Evolutionary conservation across 495 filamentous ascomycete genomes (phyloP).

Genomic region (Barbatosphaeria neglecta): DNA sequence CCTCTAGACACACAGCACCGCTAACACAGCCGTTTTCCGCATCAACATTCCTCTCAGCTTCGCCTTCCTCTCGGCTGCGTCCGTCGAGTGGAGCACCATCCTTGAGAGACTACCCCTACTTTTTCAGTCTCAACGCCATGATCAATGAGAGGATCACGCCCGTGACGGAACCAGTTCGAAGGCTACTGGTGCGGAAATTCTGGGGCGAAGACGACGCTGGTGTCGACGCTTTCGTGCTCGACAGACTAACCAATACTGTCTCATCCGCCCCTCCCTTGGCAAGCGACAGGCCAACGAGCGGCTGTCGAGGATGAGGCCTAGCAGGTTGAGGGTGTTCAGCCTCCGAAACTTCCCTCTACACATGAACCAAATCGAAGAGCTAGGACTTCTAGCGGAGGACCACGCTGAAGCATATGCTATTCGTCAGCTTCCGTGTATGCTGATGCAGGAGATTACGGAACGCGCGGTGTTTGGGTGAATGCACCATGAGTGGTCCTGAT

Average conservation of each 20-base stretch:
- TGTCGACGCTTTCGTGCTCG: constrained; percentile 14
- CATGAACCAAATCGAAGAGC: constrained; percentile 32
- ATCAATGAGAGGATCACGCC: constrained; percentile 29
- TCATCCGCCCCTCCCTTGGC: constrained; percentile 36
- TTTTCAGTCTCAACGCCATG: constrained; percentile 23
- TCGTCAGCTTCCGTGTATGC: no score
- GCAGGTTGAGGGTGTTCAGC: constrained; percentile 14
- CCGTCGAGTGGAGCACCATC: constrained; percentile 2
- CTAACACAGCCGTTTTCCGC: neutral
- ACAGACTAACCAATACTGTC: constrained; percentile 26
- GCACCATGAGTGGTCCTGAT: no score
- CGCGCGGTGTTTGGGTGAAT: no score
- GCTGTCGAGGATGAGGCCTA: neutral
- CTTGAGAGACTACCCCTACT: constrained; percentile 6
- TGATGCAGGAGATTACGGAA: no score
- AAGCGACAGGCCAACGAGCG: constrained; percentile 7
- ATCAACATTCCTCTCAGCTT: constrained; percentile 5
- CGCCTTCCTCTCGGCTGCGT: neutral
- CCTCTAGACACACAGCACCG: neutral
- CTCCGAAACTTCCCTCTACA: constrained; percentile 39
- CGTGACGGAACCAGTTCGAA: constrained; percentile 12
- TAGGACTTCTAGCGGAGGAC: constrained; percentile 14
- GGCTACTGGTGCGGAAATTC: constrained; percentile 19
- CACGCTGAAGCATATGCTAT: constrained; percentile 14
- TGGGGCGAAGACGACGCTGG: constrained; percentile 16